Evolutionary conservation across 2,329 filamentous ascomycete species (phyloP).

Genomic region (Fusarium nelsonii): DNA sequence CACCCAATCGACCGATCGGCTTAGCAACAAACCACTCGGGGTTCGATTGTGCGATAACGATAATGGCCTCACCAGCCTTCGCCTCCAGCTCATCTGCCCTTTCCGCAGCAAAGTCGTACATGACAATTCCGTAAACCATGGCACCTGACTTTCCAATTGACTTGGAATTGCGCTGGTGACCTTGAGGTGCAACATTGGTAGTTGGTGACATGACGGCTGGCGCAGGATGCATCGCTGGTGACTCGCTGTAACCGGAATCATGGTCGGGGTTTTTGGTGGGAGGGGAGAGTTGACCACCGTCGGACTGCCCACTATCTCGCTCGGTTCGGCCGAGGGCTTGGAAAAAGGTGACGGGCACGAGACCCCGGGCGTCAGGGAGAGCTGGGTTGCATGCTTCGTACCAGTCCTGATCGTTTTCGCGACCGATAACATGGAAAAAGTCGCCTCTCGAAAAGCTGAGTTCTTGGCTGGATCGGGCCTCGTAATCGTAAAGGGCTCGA

Average conservation of each 20-base stretch:
- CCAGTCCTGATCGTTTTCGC: constrained; percentile 95
- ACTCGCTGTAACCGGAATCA: constrained; percentile 83
- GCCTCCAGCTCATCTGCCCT: constrained; percentile 96
- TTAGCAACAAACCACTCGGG: constrained; percentile 99
- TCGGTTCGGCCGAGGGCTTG: constrained; percentile 92
- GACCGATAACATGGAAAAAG: constrained; percentile 97
- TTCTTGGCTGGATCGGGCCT: constrained; percentile 80
- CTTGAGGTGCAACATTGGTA: constrained; percentile 44
- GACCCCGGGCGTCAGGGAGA: constrained; percentile 84
- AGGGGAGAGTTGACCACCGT: constrained; percentile 62
- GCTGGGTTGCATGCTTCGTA: constrained; percentile 98
- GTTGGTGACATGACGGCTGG: constrained; percentile 34
- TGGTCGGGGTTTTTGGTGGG: constrained; percentile 76
- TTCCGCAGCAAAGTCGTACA: constrained; percentile 97
- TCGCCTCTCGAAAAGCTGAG: constrained; percentile 94
- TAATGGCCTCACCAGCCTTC: constrained; percentile 94
- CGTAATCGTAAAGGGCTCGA: constrained; percentile 94
- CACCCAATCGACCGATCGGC: constrained; percentile 96
- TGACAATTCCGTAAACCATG: constrained; percentile 96
- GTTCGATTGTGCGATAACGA: constrained; percentile 98
- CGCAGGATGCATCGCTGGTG: constrained; percentile 49
- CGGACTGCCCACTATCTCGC: constrained; percentile 83
- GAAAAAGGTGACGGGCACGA: constrained; percentile 95
- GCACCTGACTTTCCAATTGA: constrained; percentile 72
- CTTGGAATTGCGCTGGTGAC: constrained; percentile 63